Conservation (phyloP, 2,329 filamentous ascomycete genomes). For the Fusarium subtropicale region DNA sequence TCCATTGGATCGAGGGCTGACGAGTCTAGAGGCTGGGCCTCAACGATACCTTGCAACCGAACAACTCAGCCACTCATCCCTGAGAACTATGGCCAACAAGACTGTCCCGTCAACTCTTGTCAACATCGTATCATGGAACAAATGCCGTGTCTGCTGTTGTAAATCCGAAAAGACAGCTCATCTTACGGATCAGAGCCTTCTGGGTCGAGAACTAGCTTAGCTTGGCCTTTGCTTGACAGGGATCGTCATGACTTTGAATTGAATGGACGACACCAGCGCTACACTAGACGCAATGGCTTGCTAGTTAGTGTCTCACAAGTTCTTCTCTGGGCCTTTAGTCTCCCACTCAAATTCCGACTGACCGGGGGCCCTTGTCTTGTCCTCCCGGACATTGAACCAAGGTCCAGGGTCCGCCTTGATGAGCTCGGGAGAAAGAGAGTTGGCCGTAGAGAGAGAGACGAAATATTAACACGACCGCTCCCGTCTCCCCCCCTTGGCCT, state of each 20-base stretch:
- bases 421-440: not conserved
- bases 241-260: conserved; percentile 21
- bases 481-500: conserved; percentile 22
- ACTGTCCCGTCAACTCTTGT: not conserved
- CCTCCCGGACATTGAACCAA: conserved; percentile 30
- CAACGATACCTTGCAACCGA: conserved; percentile 11
- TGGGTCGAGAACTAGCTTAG: conserved; percentile 2
- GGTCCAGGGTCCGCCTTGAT: conserved; percentile 18
- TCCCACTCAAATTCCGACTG: conserved; percentile 42
- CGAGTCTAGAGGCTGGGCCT: conserved; percentile 11
- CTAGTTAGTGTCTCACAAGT: conserved; percentile 40
- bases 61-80: not conserved
- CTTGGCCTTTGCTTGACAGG: conserved; percentile 33
- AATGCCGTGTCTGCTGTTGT: conserved; percentile 20
- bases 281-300: conserved; percentile 40
- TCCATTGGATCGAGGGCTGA: conserved; percentile 6
- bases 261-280: conserved; percentile 33
- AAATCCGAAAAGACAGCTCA: conserved; percentile 35
- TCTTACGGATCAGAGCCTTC: conserved; percentile 15
- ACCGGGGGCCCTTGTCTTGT: conserved; percentile 20
- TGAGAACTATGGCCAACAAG: not conserved
- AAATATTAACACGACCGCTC: conserved; percentile 42
- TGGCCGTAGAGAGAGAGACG: not conserved
- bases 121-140: not conserved
- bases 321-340: conserved; percentile 21